These are phyloP conservation scores for Chrysophaeum taylorii DNA, from an alignment of 352 stramenopile genomes.

Conservation along the genomic window DNA sequence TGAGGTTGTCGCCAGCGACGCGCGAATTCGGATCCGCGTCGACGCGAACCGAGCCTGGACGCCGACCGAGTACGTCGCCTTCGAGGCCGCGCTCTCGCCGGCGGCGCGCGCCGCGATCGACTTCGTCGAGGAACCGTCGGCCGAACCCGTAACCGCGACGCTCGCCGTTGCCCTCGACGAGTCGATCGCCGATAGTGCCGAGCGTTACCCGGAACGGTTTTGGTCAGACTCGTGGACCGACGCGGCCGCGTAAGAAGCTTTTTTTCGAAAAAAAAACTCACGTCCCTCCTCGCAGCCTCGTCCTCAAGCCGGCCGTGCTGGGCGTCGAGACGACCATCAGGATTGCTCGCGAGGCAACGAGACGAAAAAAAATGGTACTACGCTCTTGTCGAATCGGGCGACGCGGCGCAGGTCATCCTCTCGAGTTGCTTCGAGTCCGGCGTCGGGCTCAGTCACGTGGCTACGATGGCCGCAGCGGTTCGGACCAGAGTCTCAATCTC, in stretches of 20 bases:
- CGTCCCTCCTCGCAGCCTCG: neutral
- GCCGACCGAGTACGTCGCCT: neutral
- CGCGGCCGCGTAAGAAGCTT: too few relatives aligned
- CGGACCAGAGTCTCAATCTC: too few relatives aligned
- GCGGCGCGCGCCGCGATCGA: neutral
- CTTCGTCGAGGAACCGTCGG: conserved; percentile 9
- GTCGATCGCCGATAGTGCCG: conserved; percentile 4
- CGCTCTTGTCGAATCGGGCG: neutral
- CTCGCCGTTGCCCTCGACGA: neutral
- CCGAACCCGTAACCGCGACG: neutral
- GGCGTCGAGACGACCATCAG: neutral
- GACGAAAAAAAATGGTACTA: neutral
- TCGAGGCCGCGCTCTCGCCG: neutral
- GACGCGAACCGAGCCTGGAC: neutral
- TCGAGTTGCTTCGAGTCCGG: conserved; percentile 7
- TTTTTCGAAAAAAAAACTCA: neutral
- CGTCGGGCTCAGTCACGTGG: conserved; percentile 1
- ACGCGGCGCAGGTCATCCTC: neutral
- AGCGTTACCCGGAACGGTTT: too few relatives aligned
- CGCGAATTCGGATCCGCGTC: neutral
- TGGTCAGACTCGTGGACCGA: too few relatives aligned
- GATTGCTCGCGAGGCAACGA: neutral
- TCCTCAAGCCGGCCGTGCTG: neutral
- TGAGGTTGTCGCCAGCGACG: neutral
- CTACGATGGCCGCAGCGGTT: neutral